Evolutionary conservation across 2,329 filamentous ascomycete species (phyloP).

Genomic region (Atkinsonella texensis): DNA sequence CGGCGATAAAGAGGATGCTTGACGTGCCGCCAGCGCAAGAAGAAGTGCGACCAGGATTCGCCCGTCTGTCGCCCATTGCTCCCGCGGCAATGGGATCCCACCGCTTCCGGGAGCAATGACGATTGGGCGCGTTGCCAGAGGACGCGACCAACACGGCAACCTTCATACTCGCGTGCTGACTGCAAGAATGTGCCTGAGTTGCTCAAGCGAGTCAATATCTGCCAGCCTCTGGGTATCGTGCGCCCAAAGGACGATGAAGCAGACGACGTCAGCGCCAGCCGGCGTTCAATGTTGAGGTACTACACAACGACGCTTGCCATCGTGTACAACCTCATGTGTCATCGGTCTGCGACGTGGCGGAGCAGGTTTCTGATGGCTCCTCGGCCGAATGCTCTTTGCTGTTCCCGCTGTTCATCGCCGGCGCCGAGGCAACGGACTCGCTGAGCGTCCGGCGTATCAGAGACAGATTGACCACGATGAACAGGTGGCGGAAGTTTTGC

Average conservation of each 20-base stretch:
- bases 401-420: conserved; percentile 10
- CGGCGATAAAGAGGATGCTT: conserved; percentile 10
- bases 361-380: conserved; percentile 4
- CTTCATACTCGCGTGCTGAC: not conserved
- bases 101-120: not conserved
- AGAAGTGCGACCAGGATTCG: conserved; percentile 9
- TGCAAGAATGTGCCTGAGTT: not conserved
- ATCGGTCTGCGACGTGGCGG: conserved; percentile 1
- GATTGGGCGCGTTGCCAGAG: not conserved
- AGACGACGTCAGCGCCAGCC: conserved; percentile 3
- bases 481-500: conserved; percentile 5
- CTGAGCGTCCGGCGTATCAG: conserved; percentile 3
- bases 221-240: not conserved
- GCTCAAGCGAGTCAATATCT: not conserved
- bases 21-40: conserved; percentile 13
- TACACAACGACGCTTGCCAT: conserved; percentile 9
- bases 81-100: not conserved
- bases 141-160: not conserved
- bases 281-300: conserved; percentile 10
- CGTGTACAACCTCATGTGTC: not conserved
- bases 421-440: conserved; percentile 8
- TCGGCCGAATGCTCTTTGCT: conserved; percentile 9
- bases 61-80: conserved; percentile 10
- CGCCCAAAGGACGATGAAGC: not conserved
- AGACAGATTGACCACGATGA: not conserved